phyloP scores from a whole-genome alignment of 345 rosid species.

The Arabidopsis thaliana region TAIR10.1 NC_003076.8:2458501-2459000 shows the following conservation, averaged over 20 bases:
- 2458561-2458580: background rate
- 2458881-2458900: slow-evolving; percentile 42
- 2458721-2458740: slow-evolving; percentile 47
- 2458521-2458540: background rate
- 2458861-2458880: slow-evolving; percentile 33
- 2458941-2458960: slow-evolving; percentile 16
- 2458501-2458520: slow-evolving; percentile 5
- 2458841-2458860: slow-evolving; percentile 34
- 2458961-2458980: slow-evolving; percentile 30
- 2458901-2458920: slow-evolving; percentile 23
- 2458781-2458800: slow-evolving; percentile 45
- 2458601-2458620: slow-evolving; percentile 19
- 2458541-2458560: slow-evolving; percentile 12
- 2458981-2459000: slow-evolving; percentile 39
- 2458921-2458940: slow-evolving; percentile 6
- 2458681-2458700: slow-evolving; percentile 35
- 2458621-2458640: slow-evolving; percentile 8
- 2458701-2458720: slow-evolving; percentile 23
- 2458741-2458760: slow-evolving; percentile 42
- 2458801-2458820: slow-evolving; percentile 41
- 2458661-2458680: slow-evolving; percentile 44
- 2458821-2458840: slow-evolving; percentile 38
- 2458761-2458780: background rate
- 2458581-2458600: too few relatives aligned
- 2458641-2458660: slow-evolving; percentile 29